These are phyloP conservation scores for Pleurotus ostreatus DNA, from an alignment of 768 basidiomycete species.

Conservation along the genomic window DNA sequence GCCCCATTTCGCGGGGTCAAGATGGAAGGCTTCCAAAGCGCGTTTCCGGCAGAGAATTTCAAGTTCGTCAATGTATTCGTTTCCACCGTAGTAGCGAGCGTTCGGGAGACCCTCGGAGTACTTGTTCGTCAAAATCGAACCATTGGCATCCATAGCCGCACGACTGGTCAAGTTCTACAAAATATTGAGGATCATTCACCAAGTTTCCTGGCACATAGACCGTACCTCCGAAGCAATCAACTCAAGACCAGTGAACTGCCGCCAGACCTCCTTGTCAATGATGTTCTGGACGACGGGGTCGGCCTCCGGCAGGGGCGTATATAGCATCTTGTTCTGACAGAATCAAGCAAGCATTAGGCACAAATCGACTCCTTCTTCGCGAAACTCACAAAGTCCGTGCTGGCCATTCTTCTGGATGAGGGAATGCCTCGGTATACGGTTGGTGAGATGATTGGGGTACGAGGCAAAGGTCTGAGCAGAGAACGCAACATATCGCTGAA, in stretches of 20 bases:
- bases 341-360: slow-evolving; percentile 5
- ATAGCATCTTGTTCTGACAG: slow-evolving; percentile 85
- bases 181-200: slow-evolving; percentile 1
- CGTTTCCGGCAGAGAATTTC: slow-evolving; percentile 93
- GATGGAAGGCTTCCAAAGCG: slow-evolving; percentile 93
- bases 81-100: slow-evolving; percentile 96
- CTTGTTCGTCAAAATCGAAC: slow-evolving; percentile 98
- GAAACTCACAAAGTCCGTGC: slow-evolving; percentile 11
- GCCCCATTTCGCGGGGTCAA: slow-evolving; percentile 91
- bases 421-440: not conserved
- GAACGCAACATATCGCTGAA: slow-evolving; percentile 9
- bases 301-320: slow-evolving; percentile 81
- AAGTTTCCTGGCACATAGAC: not conserved
- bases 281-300: slow-evolving; percentile 96
- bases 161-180: slow-evolving; percentile 90
- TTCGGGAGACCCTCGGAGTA: slow-evolving; percentile 99
- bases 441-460: slow-evolving; percentile 1
- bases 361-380: no score
- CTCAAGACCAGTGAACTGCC: slow-evolving; percentile 96
- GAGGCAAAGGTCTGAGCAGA: slow-evolving; percentile 6
- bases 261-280: slow-evolving; percentile 99
- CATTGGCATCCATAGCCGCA: slow-evolving; percentile 97
- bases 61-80: slow-evolving; percentile 96
- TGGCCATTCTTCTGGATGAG: slow-evolving; percentile 9
- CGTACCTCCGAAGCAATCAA: slow-evolving; percentile 97